Conservation (phyloP, 352 stramenopile species). For the Phytophthora palmivora region DNA sequence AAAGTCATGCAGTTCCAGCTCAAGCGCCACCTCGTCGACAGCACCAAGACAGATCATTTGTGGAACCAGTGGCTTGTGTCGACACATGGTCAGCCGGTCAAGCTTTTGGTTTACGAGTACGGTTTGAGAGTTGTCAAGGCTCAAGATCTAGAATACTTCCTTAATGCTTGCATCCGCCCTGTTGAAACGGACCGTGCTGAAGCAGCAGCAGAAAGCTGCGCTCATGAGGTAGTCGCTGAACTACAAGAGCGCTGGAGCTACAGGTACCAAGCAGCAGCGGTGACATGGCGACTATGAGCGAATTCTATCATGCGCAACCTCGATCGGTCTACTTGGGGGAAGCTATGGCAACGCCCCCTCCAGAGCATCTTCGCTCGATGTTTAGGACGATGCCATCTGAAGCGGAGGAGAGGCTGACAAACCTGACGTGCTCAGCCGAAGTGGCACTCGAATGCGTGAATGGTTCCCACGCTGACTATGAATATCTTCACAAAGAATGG, state of each 20-base stretch:
- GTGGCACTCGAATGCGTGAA: neutral
- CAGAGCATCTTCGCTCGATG: neutral
- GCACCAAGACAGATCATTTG: constrained; percentile 3
- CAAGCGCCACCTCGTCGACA: constrained; percentile 6
- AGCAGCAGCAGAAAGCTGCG: neutral
- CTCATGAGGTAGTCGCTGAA: neutral
- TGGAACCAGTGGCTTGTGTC: constrained; percentile 10
- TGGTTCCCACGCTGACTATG: too few species aligned
- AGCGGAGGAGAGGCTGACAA: neutral
- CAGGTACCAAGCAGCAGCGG: neutral
- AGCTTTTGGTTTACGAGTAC: constrained; percentile 18
- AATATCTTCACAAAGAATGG: too few species aligned
- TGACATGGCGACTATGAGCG: neutral
- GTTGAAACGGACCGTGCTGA: neutral
- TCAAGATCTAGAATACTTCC: constrained; percentile 5
- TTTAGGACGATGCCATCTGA: neutral
- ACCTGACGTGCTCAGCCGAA: neutral
- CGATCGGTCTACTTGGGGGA: neutral
- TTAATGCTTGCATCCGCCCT: neutral
- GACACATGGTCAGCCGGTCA: neutral
- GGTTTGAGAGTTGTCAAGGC: constrained; percentile 10
- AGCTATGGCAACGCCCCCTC: neutral
- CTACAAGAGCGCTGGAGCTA: neutral
- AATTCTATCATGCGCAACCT: neutral
- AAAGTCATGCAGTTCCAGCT: constrained; percentile 14